Conservation (phyloP, 164 flowering plant genomes). For the Chimonanthus praecox region DNA sequence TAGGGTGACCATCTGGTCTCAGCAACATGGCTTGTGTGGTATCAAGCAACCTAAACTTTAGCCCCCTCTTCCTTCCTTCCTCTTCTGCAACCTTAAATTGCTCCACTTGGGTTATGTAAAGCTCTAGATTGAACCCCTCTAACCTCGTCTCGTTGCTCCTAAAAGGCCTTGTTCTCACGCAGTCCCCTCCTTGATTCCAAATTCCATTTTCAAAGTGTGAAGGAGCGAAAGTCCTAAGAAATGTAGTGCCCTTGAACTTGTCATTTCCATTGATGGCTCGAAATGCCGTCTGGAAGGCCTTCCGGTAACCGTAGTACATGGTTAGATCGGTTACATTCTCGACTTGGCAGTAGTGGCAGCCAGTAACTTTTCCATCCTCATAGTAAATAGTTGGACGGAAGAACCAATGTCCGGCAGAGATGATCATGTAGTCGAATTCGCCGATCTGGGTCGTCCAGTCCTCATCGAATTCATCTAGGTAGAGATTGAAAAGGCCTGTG, state of each 20-base stretch:
- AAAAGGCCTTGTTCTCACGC: constrained; percentile 30
- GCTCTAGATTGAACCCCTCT: not conserved
- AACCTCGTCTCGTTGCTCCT: constrained; percentile 25
- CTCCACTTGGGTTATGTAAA: no score
- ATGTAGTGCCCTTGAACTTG: constrained; percentile 36
- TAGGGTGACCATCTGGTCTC: no score
- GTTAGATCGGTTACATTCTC: constrained; percentile 37
- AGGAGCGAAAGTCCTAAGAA: constrained; percentile 57
- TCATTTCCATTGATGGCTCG: constrained; percentile 33
- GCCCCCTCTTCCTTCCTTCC: no score
- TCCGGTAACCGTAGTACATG: constrained; percentile 40
- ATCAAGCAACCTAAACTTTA: no score
- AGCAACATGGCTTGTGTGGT: no score
- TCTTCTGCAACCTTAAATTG: no score
- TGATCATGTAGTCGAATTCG: constrained; percentile 48
- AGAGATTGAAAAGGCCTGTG: constrained; percentile 22
- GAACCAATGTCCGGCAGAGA: constrained; percentile 73
- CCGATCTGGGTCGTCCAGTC: constrained; percentile 38
- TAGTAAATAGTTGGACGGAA: constrained; percentile 37
- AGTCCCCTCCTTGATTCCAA: no score
- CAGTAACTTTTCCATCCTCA: constrained; percentile 31
- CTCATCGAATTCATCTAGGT: constrained; percentile 38
- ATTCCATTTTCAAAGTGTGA: not conserved
- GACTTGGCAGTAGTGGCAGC: constrained; percentile 44
- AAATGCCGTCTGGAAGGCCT: constrained; percentile 52